These are phyloP conservation scores for Theileria equi DNA, from an alignment of 169 alveolate species.

Conservation along the genomic window DNA sequence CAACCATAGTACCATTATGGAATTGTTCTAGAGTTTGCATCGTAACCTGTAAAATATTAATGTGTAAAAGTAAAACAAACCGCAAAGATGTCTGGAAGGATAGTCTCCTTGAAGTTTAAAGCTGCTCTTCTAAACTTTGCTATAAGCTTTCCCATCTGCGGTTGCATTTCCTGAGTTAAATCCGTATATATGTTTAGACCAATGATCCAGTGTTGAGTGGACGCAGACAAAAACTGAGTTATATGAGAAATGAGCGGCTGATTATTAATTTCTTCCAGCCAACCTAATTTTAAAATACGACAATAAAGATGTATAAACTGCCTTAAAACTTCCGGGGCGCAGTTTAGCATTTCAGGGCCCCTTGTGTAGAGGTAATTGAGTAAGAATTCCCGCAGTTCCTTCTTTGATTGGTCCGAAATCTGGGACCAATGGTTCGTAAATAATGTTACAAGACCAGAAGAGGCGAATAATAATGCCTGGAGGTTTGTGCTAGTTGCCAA, in stretches of 20 bases:
- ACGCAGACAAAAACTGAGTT: slow-evolving; percentile 81
- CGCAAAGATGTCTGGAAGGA: slow-evolving; percentile 83
- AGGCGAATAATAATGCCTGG: slow-evolving; percentile 82
- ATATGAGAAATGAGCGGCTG: slow-evolving; percentile 74
- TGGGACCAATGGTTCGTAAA: slow-evolving; percentile 85
- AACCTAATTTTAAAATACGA: slow-evolving; percentile 84
- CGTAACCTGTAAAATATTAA: slow-evolving; percentile 37
- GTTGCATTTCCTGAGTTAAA: slow-evolving; percentile 83
- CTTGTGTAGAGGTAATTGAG: slow-evolving; percentile 84
- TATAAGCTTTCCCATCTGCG: slow-evolving; percentile 78
- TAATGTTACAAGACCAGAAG: slow-evolving; percentile 79
- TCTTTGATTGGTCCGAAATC: slow-evolving; percentile 81
- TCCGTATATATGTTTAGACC: slow-evolving; percentile 88
- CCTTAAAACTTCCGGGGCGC: slow-evolving; percentile 86
- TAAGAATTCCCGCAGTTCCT: slow-evolving; percentile 82
- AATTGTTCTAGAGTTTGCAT: slow-evolving; percentile 66
- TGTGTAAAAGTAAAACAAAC: slow-evolving; percentile 59
- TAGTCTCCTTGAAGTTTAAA: slow-evolving; percentile 88
- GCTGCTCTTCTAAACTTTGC: slow-evolving; percentile 90
- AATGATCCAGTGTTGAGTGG: slow-evolving; percentile 90
- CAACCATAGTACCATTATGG: slow-evolving; percentile 71
- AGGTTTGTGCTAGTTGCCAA: slow-evolving; percentile 81
- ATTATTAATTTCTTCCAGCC: slow-evolving; percentile 84
- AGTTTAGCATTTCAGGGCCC: slow-evolving; percentile 87
- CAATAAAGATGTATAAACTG: slow-evolving; percentile 84